phyloP scores from a whole-genome alignment of 129 eudicot species.

The Glebionis coronaria region DNA sequence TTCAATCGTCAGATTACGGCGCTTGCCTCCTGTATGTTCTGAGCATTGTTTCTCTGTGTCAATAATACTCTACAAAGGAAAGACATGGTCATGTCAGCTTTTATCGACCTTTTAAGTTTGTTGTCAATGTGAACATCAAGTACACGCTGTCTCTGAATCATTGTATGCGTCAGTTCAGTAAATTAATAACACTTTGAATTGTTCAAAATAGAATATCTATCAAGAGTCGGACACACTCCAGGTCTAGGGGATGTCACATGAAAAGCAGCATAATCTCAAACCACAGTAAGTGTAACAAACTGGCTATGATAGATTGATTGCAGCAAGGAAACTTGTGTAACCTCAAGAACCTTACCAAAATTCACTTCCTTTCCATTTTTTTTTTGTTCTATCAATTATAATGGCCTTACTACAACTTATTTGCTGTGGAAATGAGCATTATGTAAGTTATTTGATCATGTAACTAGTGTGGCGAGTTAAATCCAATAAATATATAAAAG shows the following conservation, averaged over 20 bases:
- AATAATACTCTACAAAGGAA: no score
- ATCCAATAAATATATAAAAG: not conserved
- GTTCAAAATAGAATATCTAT: not conserved
- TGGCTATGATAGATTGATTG: not conserved
- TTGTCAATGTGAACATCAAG: no score
- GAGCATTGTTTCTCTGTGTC: no score
- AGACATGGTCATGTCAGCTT: no score
- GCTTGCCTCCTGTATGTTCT: no score
- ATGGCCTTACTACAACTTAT: not conserved
- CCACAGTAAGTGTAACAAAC: not conserved
- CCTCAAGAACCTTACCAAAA: not conserved
- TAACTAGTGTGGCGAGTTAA: not conserved
- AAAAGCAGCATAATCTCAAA: not conserved
- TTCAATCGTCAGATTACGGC: no score
- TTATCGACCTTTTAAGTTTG: no score
- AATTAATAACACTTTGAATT: not conserved
- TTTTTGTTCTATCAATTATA: not conserved
- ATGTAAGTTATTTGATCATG: not conserved
- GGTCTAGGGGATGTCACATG: constrained; percentile 2
- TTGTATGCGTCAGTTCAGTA: not conserved
- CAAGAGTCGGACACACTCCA: not conserved
- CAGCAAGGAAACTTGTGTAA: no score
- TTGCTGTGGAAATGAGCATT: not conserved
- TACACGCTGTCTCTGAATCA: not conserved
- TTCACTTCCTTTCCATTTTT: not conserved